Base-by-base conservation (phyloP, 208 protist genomes). In the Acanthamoeba triangularis region DNA sequence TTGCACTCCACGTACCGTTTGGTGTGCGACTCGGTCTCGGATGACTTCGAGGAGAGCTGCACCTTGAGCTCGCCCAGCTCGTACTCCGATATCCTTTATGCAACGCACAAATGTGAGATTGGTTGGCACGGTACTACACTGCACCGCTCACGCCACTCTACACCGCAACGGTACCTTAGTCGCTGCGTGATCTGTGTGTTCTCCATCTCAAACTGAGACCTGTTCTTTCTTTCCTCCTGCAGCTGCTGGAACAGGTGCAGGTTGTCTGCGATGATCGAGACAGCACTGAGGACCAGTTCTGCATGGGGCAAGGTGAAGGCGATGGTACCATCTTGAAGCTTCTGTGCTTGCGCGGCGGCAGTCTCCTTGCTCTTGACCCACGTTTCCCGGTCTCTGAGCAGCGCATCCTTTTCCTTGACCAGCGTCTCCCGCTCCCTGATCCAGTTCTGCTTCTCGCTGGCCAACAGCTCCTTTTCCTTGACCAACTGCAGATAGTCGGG, bases 351-450 rank as follows among this genome's bases (percentile, higher is more conserved):
- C 7, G 63, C 63, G 6, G 63, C 23, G 33, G 74, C 74, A 20
- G 16, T 49, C 30, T 82, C 74, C 74, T 82, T 82, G 74, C 11
- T 82, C 74, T 82, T 82, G 74, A 82, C 44, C 74, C 74, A 82
- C 18, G 25, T 30, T 23, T 82, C 74, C 4, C 74, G 74, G 8
- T 82, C 74, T 23, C n/a, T 44, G 41, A 82, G 74, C 18, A 82
- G 37, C 16, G 74, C 74, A 2, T 82, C 74, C 74, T 72, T 72
- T 56, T 82, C 74, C 44, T 30, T 44, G 41, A 54, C 18, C 18
- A 82, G 74, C 33, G 37, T 37, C 33, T 82, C 74, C 74, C 18
- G 30, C 63, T 72, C 63, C 11, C 63, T 63, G 56, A 63, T 20
- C 56, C 56, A 63, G 23, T 16, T 63, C 56, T 63, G 56, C 56